phyloP scores from a whole-genome alignment of 495 filamentous ascomycete genomes.

The Xylaria nigripes region DNA sequence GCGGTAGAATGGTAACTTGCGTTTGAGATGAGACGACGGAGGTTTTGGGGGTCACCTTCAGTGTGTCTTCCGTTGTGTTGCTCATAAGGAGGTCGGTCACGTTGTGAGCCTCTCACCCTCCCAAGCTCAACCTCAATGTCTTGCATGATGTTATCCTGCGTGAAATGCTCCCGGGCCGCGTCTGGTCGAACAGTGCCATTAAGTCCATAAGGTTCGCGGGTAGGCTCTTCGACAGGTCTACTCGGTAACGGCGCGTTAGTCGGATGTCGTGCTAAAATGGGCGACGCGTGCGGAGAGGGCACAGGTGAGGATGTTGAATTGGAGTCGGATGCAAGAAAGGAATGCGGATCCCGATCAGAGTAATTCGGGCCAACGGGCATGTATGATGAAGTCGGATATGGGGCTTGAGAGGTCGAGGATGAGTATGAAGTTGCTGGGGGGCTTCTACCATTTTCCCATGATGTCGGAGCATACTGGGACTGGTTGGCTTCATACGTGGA shows the following conservation, averaged over 20 bases:
- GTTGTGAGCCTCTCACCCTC: slow-evolving; percentile 17
- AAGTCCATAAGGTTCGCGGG: slow-evolving; percentile 32
- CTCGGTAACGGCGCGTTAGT: slow-evolving; percentile 48
- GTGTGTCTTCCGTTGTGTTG: slow-evolving; percentile 34
- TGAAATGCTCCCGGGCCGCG: slow-evolving; percentile 26
- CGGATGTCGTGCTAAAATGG: slow-evolving; percentile 42
- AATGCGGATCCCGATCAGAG: slow-evolving; percentile 33
- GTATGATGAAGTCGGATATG: slow-evolving; percentile 39
- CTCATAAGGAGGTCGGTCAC: slow-evolving; percentile 17
- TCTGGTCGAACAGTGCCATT: slow-evolving; percentile 17
- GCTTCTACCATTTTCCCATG: slow-evolving; percentile 16
- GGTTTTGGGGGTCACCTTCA: slow-evolving; percentile 35
- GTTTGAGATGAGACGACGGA: slow-evolving; percentile 31
- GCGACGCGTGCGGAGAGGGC: slow-evolving; percentile 30
- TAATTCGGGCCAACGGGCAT: slow-evolving; percentile 42
- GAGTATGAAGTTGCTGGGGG: slow-evolving; percentile 26
- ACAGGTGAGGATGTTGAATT: slow-evolving; percentile 35
- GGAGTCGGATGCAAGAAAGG: slow-evolving; percentile 35
- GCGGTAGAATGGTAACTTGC: slow-evolving; percentile 41
- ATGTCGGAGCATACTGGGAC: slow-evolving; percentile 12
- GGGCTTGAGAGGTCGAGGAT: slow-evolving; percentile 29
- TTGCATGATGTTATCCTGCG: slow-evolving; percentile 45
- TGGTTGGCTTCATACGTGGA: slow-evolving; percentile 18
- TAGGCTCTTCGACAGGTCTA: slow-evolving; percentile 38
- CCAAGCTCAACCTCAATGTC: slow-evolving; percentile 47